Percentiles rank a stretch among this genome's conserved stretches.
These are phyloP conservation scores for Oehlia diaphana DNA, from an alignment of 192 early-diverging fungal species.

Conservation along the genomic window DNA sequence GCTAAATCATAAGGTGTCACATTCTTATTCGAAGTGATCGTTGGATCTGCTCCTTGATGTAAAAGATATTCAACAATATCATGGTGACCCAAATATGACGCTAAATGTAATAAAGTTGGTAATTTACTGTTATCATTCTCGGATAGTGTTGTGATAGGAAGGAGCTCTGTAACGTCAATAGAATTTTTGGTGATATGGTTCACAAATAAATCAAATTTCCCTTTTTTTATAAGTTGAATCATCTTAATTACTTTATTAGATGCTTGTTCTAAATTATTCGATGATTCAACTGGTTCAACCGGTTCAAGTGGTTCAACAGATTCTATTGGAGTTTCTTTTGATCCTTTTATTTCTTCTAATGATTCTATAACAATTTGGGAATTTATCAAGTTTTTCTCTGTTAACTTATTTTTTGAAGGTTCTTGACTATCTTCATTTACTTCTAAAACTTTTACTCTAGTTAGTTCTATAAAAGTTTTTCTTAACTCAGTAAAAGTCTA, in stretches of 20 bases:
- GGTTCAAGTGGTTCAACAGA: conserved; percentile 30
- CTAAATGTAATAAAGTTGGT: conserved; percentile 78
- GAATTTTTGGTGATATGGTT: conserved; percentile 54
- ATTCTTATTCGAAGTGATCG: conserved; percentile 36
- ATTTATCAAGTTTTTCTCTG: background rate
- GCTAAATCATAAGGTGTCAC: conserved; percentile 69
- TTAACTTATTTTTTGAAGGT: background rate
- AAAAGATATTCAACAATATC: conserved; percentile 66
- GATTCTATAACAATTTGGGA: conserved; percentile 14
- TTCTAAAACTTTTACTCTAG: conserved; percentile 53
- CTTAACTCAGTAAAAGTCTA: conserved; percentile 66
- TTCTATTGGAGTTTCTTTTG: conserved; percentile 28
- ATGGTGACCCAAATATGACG: conserved; percentile 57
- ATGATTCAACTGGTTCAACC: conserved; percentile 29
- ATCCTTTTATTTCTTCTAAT: background rate
- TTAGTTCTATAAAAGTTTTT: conserved; percentile 65
- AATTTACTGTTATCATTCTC: conserved; percentile 43
- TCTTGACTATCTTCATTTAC: background rate
- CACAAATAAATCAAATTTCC: conserved; percentile 60
- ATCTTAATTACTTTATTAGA: conserved; percentile 51
- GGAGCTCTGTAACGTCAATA: conserved; percentile 39
- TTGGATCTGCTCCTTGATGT: conserved; percentile 78
- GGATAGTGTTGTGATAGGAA: conserved; percentile 31
- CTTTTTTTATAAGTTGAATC: conserved; percentile 58
- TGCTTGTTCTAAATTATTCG: conserved; percentile 23